Percentiles rank a stretch among this genome's conserved stretches.
Conservation (phyloP, 75 land plant species). For the Sequoia sempervirens region DNA sequence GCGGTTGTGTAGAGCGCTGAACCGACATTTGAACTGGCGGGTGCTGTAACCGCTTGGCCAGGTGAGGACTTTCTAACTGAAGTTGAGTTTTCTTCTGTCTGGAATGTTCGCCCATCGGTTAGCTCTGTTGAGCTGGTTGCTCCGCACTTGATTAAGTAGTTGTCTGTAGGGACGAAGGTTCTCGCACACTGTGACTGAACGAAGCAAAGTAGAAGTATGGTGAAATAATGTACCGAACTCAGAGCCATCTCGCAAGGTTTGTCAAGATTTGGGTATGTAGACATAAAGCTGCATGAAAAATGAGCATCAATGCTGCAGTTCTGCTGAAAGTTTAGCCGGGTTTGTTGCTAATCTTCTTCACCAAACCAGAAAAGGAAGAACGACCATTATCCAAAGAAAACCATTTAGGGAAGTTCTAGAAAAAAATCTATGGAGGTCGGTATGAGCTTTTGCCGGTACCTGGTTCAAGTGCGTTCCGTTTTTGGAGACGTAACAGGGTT, state of each 20-base stretch:
- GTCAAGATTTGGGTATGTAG: neutral
- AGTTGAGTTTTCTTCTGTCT: conserved; percentile 19
- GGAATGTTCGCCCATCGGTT: conserved; percentile 58
- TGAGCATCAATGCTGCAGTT: neutral
- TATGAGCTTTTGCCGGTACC: neutral
- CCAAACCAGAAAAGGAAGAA: neutral
- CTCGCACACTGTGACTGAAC: conserved; percentile 6
- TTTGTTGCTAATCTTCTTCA: neutral
- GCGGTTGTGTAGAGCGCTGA: conserved; percentile 32
- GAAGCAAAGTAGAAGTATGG: neutral
- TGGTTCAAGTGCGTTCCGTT: neutral
- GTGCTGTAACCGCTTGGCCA: conserved; percentile 20
- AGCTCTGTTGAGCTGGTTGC: conserved; percentile 26
- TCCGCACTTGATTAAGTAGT: conserved; percentile 74
- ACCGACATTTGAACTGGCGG: conserved; percentile 1
- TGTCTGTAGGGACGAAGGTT: conserved; percentile 40
- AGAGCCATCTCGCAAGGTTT: neutral
- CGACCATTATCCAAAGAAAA: neutral
- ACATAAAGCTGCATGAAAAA: neutral
- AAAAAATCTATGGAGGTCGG: neutral
- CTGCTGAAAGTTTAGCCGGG: neutral
- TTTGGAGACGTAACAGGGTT: neutral
- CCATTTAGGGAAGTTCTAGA: neutral
- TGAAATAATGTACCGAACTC: neutral
- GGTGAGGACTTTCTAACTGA: conserved; percentile 14